Evolutionary conservation across 2,329 filamentous ascomycete genomes (phyloP), one percentile per base, ranked within the genome.

Genomic region (Aspergillus sp.): DNA sequence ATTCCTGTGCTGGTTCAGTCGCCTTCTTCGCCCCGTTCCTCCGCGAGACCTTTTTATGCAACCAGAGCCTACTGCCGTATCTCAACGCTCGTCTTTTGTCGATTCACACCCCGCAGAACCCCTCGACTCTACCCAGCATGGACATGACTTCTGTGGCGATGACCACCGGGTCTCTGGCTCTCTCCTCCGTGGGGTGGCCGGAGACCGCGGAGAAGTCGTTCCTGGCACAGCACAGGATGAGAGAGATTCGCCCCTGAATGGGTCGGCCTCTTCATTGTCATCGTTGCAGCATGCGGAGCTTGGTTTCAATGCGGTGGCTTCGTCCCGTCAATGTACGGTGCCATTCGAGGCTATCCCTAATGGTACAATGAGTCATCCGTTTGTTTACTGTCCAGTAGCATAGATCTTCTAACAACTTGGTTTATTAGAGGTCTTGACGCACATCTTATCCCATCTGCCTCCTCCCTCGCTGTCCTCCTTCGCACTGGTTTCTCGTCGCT

Each of bases 391-490:
- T 12, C 19, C 4, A 32, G 32, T 29, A 12, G 26, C 32, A 44
- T 48, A 27, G 42, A 42, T 12, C 29, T 42, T 33, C 50, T 56
- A 52, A 53, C 45, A 39, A 26, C 41, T 39, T 45, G 44, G 29
- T 44, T 30, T 12, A 41, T 33, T 67, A 96, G 93, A 98, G 76
- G 83, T 97, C 48, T 69, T 97, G 66, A 95, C 88, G 7, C 89
- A 96, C 60, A 83, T 94, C 30, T 72, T 97, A 48, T 95, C 93
- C 35, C 87, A 97, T 70, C 75, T 98, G 44, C 85, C 90, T 44
- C 88, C 90, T 7, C 81, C 87, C 52, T 89, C 91, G 27, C 80
- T 97, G 57, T 82, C 85, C 12, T 80, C 85, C 7, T 84, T 95
- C 7, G 85, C 89, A 12, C 77, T 94, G 43, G 88, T 97, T 29